Evolutionary conservation across 192 early-diverging fungal genomes (phyloP).

Genomic region (Backusella mclennaniae): DNA sequence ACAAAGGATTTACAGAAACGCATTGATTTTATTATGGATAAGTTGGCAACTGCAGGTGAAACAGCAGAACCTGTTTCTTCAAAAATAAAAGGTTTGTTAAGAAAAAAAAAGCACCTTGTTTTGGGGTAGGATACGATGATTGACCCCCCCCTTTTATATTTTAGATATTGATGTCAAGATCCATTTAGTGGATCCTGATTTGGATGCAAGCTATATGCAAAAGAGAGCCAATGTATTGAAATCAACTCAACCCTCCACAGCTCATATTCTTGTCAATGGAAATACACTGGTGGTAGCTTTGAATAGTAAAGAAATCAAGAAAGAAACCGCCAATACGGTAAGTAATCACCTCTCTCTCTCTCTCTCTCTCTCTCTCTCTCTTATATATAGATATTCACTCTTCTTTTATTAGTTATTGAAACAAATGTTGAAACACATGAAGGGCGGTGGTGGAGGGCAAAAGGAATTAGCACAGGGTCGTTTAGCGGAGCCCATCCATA

Average conservation of each 20-base stretch:
- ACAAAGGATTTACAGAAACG: slow-evolving; percentile 40
- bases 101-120: neutral
- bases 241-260: slow-evolving; percentile 23
- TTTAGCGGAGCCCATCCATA: slow-evolving; percentile 16
- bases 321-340: slow-evolving; percentile 31
- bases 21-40: slow-evolving; percentile 39
- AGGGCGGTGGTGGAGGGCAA: slow-evolving; percentile 52
- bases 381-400: neutral
- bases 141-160: no score
- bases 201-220: slow-evolving; percentile 41
- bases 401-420: slow-evolving; percentile 39
- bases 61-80: slow-evolving; percentile 8
- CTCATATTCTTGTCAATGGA: slow-evolving; percentile 47
- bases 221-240: slow-evolving; percentile 46
- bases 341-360: neutral
- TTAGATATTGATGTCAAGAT: slow-evolving; percentile 30
- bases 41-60: slow-evolving; percentile 35
- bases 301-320: slow-evolving; percentile 25
- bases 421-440: slow-evolving; percentile 38
- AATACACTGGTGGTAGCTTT: slow-evolving; percentile 42
- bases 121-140: no score
- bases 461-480: slow-evolving; percentile 45
- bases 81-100: slow-evolving; percentile 13
- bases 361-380: no score
- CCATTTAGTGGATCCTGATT: slow-evolving; percentile 37